Conservation (phyloP, 768 basidiomycete genomes). For the Macrocybe gigantea region DNA sequence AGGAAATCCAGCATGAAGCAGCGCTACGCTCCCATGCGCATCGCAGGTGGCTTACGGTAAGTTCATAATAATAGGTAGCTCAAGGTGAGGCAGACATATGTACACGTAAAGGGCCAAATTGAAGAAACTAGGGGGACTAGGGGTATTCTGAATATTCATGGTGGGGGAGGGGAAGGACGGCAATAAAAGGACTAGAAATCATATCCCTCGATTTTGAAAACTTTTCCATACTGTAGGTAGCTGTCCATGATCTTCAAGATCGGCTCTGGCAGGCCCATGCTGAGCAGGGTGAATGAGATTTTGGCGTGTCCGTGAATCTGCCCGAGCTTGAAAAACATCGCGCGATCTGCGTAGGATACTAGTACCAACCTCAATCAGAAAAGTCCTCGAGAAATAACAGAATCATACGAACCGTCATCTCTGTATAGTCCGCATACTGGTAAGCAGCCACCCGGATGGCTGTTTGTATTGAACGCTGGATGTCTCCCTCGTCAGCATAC, state of each 20-base stretch:
- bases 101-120: neutral
- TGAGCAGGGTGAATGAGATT: constrained; percentile 87
- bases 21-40: no score
- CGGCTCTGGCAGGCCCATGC: constrained; percentile 89
- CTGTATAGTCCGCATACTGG: constrained; percentile 84
- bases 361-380: constrained; percentile 3
- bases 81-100: neutral
- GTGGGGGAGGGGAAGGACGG: neutral
- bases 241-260: constrained; percentile 92
- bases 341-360: constrained; percentile 91
- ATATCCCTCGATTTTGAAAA: constrained; percentile 83
- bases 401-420: constrained; percentile 66
- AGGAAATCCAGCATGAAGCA: no score
- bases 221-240: constrained; percentile 81
- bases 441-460: constrained; percentile 92
- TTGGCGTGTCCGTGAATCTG: constrained; percentile 91
- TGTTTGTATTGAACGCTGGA: constrained; percentile 84
- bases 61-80: neutral
- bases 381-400: constrained; percentile 1
- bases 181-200: constrained; percentile 47
- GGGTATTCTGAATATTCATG: neutral
- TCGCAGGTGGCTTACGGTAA: no score
- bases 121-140: neutral
- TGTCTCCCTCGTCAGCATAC: constrained; percentile 96
- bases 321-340: constrained; percentile 91